Evolutionary conservation across 2,329 filamentous ascomycete species (phyloP).

Genomic region (Diaporthe sp.): DNA sequence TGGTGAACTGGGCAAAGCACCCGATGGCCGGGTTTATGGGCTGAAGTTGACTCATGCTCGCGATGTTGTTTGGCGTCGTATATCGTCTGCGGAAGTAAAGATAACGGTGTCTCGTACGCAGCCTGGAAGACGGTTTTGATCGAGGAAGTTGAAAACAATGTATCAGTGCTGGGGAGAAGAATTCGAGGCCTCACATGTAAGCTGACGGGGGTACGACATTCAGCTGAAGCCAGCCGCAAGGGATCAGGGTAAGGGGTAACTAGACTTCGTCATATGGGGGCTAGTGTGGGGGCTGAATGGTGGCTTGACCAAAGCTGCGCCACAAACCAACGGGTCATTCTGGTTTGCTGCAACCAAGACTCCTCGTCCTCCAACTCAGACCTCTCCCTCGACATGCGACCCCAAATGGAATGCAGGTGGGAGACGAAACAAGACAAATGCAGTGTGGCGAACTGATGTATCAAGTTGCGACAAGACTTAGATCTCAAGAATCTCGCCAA

Average conservation of each 20-base stretch:
- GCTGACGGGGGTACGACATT: neutral
- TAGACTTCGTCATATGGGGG: neutral
- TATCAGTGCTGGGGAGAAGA: neutral
- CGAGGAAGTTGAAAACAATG: neutral
- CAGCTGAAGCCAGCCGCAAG: neutral
- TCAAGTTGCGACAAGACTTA: too few relatives aligned
- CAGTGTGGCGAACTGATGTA: neutral
- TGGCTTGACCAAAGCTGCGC: neutral
- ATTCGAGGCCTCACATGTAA: neutral
- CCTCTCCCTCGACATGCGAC: neutral
- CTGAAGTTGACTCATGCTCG: slow-evolving; percentile 14
- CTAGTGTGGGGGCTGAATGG: neutral
- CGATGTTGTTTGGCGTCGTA: neutral
- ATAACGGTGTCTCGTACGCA: too few relatives aligned
- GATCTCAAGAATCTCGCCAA: neutral
- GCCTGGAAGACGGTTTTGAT: accelerated
- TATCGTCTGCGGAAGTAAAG: neutral
- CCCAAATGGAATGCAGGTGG: neutral
- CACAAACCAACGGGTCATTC: neutral
- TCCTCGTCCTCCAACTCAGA: neutral
- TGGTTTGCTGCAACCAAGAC: neutral
- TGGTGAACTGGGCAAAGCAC: slow-evolving; percentile 31
- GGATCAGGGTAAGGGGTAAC: neutral
- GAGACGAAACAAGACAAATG: neutral
- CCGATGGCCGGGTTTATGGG: slow-evolving; percentile 49